phyloP scores from a whole-genome alignment of 768 basidiomycete species.

The Mycena venus region DNA sequence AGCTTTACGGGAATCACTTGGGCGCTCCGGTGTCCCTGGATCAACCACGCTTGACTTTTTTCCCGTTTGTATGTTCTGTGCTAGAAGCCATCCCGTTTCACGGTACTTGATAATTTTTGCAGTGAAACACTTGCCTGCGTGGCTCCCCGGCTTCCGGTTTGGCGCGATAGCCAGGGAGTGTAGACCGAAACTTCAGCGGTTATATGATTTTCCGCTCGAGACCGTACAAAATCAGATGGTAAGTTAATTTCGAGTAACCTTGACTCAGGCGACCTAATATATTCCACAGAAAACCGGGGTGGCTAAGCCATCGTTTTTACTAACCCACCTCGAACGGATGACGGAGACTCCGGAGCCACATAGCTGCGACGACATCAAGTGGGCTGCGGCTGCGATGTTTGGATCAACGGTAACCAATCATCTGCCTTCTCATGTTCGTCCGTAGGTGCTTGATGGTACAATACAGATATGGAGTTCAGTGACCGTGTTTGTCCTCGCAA shows the following conservation, averaged over 20 bases:
- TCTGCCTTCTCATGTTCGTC: conserved; percentile 7
- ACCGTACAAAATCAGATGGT: conserved; percentile 45
- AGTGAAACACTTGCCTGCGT: conserved; percentile 57
- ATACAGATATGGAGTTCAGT: conserved; percentile 29
- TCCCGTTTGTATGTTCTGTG: conserved; percentile 35
- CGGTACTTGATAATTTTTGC: conserved; percentile 34
- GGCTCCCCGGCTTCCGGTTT: conserved; percentile 56
- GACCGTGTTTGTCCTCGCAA: conserved; percentile 45
- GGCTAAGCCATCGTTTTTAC: conserved; percentile 5
- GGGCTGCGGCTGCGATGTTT: no score
- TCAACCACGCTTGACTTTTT: conserved; percentile 39
- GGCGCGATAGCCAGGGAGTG: conserved; percentile 48
- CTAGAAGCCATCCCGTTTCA: conserved; percentile 17
- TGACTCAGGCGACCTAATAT: background rate
- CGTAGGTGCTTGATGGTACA: background rate
- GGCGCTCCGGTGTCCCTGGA: conserved; percentile 33
- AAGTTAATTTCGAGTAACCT: conserved; percentile 4
- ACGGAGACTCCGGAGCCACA: background rate
- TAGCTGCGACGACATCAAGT: background rate
- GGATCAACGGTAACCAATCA: no score
- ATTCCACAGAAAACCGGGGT: background rate
- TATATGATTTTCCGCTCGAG: conserved; percentile 50
- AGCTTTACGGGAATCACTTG: conserved; percentile 26
- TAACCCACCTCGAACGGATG: background rate
- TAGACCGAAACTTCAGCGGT: conserved; percentile 40